A percentile compares a stretch with the other conserved stretches of the same genome.
These are phyloP conservation scores for Chlamydomonas incerta DNA, from an alignment of 139 green algal species.

Conservation along the genomic window DNA sequence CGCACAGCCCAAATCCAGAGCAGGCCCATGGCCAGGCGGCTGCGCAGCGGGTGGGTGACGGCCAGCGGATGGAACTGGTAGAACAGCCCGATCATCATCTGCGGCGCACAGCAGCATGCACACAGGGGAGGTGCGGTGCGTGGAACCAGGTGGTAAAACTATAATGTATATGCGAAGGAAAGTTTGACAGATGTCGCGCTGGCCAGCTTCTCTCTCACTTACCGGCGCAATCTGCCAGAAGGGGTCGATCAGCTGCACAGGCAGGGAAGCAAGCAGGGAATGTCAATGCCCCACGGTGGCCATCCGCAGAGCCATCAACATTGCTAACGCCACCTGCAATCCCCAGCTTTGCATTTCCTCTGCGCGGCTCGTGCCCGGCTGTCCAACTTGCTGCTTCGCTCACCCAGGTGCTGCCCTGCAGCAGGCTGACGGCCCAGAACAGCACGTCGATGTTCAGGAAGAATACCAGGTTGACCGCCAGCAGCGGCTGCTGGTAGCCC, in stretches of 20 bases:
- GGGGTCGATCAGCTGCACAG: constrained; percentile 68
- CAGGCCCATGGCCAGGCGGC: constrained; percentile 41
- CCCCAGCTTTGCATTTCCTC: no score
- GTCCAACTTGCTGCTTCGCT: no score
- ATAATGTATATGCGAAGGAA: no score
- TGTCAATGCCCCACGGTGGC: no score
- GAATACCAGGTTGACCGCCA: constrained; percentile 59
- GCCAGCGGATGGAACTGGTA: constrained; percentile 61
- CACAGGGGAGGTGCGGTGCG: background rate
- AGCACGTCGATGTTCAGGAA: constrained; percentile 58
- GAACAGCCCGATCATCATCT: constrained; percentile 61
- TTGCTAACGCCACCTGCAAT: no score
- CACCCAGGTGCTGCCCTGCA: constrained; percentile 62
- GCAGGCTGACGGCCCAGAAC: constrained; percentile 68
- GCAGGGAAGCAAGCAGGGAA: background rate
- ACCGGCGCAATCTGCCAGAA: constrained; percentile 78
- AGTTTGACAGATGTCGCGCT: no score
- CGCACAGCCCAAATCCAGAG: constrained; percentile 65
- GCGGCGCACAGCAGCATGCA: background rate
- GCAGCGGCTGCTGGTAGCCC: constrained; percentile 47
- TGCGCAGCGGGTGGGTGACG: constrained; percentile 7
- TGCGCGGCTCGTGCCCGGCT: no score
- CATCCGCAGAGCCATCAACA: no score
- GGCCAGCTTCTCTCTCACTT: no score
- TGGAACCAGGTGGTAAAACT: no score